Evolutionary conservation across 169 alveolate genomes (phyloP), one percentile per base, ranked within the genome.

Genomic region (Plasmodium gallinaceum): DNA sequence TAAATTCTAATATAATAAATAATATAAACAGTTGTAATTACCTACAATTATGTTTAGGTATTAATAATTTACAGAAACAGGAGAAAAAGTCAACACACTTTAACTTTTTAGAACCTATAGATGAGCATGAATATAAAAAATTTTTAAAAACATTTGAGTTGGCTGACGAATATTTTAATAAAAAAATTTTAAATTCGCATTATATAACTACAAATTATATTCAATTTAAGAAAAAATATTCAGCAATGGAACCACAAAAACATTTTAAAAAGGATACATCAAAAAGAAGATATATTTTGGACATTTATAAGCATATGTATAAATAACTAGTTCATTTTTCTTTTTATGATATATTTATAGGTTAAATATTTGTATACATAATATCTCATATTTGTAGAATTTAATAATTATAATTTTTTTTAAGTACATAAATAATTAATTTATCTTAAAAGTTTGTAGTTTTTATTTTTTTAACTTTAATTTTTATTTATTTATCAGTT

Each of bases 181-280:
- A 83, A 83, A 51, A 42, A 68, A 52, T 83, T 69, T 26, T 83
- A 18, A 66, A 83, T 73, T 6, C 75, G 43, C 66, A 58, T 71
- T 45, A 51, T 46, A 69, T 83, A 54, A 58, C 91, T 12, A 83
- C 91, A 5, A 70, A 83, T 83, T 48, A 52, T 43, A 83, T 83
- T 45, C 86, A 52, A 14, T 18, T 68, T 43, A 83, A 83, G 61
- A 37, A 83, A 45, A 83, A 83, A 71, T 83, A 83, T 46, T 74
- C 91, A 22, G 91, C 91, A 20, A 83, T 83, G 91, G 91, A 83
- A 45, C 86, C 83, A 0, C 91, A 70, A 62, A 83, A 83, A 61
- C n/a, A 48, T 71, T 83, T 83, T 61, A 83, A 46, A 73, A 69
- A 62, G 26, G 58, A 46, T 32, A 83, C 91, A 7, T 58, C 91